Evolutionary conservation across 1,284 basidiomycete genomes (phyloP), one percentile per base, ranked within the genome.

Genomic region (Limonomyces culmigenus): DNA sequence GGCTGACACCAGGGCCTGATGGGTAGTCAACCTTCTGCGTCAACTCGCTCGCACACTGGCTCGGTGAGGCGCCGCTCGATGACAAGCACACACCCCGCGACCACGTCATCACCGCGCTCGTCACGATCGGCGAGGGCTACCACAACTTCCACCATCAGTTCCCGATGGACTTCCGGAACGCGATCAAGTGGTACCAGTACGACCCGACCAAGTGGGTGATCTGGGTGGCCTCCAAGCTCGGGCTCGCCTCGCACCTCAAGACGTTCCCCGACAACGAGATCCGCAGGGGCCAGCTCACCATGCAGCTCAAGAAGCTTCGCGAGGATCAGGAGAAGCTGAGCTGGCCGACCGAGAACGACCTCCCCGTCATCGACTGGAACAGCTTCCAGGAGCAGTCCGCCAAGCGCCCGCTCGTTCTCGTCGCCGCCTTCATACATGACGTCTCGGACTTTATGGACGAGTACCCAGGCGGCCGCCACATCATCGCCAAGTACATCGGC

Each of bases 61-160:
- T 93, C 43, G 89, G 89, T 38, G 86, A 91, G 44, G 63, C 79
- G 18, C 85, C 87, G 17, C 92, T 91, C 50, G 89, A 93, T 58
- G 87, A 92, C 70, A 92, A 92, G 65, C 85, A 91, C 60, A 83
- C 86, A n/a, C 87, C 87, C 21, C 66, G 75, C 38, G 85, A 91
- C 56, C 85, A 89, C 58, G 60, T 91, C 47, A 55, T 91, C 50
- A 92, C 88, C 25, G 88, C 88, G 8, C 63, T 92, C 31, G 75
- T 73, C 41, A 92, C 88, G 19, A 75, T 91, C 50, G 88, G 88
- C 41, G 88, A 93, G 58, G 88, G 89, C 11, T 93, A 93, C 64
- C 88, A 93, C 69, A 93, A 95, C 61, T 95, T 95, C 71, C 87
- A 91, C 59, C 86, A 85, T 50, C 83, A 89, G 56, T 88, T 89